These are phyloP conservation scores for Rhodamnia rubescens DNA, from an alignment of 345 rosid genomes.

Conservation along the genomic window DNA sequence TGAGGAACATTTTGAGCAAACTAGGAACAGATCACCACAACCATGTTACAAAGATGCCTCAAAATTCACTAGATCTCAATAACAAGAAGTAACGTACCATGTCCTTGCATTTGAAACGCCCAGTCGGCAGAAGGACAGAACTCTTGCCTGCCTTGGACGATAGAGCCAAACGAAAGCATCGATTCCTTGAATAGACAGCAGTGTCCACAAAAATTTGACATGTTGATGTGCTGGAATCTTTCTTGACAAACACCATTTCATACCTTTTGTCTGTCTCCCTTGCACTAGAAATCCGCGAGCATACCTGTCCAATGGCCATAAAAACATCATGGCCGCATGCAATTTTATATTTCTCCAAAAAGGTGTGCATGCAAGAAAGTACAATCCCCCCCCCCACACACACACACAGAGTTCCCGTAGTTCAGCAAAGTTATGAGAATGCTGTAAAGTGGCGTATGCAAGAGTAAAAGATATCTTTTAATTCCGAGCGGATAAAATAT, in stretches of 20 bases:
- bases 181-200: conserved; percentile 91
- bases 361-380: not conserved
- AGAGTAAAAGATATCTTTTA: not conserved
- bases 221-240: conserved; percentile 42
- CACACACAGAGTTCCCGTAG: not conserved
- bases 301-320: conserved; percentile 40
- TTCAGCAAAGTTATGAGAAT: not conserved
- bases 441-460: not conserved
- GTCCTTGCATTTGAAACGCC: conserved; percentile 66
- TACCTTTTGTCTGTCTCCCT: conserved; percentile 43
- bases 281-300: conserved; percentile 45
- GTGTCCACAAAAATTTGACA: conserved; percentile 70
- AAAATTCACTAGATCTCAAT: not conserved
- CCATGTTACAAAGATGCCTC: not conserved
- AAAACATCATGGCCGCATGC: not conserved
- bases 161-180: conserved; percentile 82
- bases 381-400: not conserved
- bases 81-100: conserved; percentile 43
- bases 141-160: conserved; percentile 95
- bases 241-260: conserved; percentile 46
- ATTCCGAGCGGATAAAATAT: not conserved
- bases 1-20: not conserved
- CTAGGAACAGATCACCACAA: not conserved
- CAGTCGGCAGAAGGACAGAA: conserved; percentile 70
- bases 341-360: not conserved